A percentile compares a stretch with the other conserved stretches of the same genome.
Conservation (phyloP, 129 eudicot genomes). For the Calendula officinalis region DNA sequence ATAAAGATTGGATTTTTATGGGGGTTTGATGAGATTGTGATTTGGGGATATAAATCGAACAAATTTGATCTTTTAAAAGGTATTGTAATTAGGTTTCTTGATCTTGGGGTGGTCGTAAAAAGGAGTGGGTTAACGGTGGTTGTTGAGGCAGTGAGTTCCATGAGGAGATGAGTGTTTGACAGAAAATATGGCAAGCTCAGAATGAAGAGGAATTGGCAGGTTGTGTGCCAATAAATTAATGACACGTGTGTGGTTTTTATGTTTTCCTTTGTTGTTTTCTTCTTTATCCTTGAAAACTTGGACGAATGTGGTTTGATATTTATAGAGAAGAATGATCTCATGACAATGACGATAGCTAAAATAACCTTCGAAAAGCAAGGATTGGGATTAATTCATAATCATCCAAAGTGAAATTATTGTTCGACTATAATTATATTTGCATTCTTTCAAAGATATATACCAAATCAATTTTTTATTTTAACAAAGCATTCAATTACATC, state of each 20-base stretch:
- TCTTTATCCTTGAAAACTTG: neutral
- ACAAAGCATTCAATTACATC: no score
- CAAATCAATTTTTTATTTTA: no score
- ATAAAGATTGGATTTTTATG: conserved; percentile 33
- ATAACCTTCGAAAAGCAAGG: no score
- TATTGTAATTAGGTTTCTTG: conserved; percentile 25
- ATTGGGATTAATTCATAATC: neutral
- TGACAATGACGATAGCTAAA: neutral
- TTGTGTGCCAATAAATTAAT: conserved; percentile 19
- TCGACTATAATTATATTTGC: no score
- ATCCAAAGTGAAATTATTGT: neutral
- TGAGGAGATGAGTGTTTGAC: conserved; percentile 33
- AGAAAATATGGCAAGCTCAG: conserved; percentile 24
- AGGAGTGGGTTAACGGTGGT: conserved; percentile 31
- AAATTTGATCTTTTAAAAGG: conserved; percentile 33
- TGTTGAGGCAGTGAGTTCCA: conserved; percentile 48
- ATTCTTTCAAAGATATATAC: no score
- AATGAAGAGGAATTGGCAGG: conserved; percentile 33
- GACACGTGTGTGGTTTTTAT: conserved; percentile 36
- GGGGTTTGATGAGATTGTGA: conserved; percentile 22
- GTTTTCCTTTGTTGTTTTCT: neutral
- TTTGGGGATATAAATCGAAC: conserved; percentile 18
- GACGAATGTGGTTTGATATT: conserved; percentile 16
- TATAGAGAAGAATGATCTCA: conserved; percentile 1
- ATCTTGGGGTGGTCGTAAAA: conserved; percentile 32